Evolutionary conservation across 192 early-diverging fungal species (phyloP).

Genomic region (Backusella tarrabulga): DNA sequence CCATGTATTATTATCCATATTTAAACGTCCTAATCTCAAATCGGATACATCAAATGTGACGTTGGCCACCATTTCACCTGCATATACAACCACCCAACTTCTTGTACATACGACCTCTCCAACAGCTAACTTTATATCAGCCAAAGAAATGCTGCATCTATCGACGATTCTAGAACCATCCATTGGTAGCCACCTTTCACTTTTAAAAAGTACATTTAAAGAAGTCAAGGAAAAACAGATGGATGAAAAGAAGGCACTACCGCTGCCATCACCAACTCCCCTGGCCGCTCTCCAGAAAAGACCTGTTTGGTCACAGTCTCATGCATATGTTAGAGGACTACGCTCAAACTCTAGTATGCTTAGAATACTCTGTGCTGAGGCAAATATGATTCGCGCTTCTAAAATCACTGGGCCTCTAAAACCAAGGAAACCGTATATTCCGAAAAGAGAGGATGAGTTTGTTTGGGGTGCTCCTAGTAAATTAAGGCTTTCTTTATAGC

Average conservation of each 20-base stretch:
- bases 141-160: slow-evolving; percentile 12
- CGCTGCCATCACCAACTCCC: not conserved
- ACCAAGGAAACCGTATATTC: slow-evolving; percentile 14
- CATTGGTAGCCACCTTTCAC: not conserved
- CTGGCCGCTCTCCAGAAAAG: not conserved
- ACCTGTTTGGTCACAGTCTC: slow-evolving; percentile 9
- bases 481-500: not conserved
- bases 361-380: slow-evolving; percentile 45
- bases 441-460: not conserved
- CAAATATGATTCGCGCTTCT: slow-evolving; percentile 50
- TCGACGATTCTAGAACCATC: not conserved
- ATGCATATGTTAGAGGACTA: not conserved
- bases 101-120: not conserved
- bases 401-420: slow-evolving; percentile 46
- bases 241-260: not conserved
- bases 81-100: slow-evolving; percentile 1
- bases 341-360: slow-evolving; percentile 42
- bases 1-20: not conserved
- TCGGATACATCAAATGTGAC: not conserved
- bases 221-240: not conserved
- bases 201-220: not conserved
- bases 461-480: not conserved
- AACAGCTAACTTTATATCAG: not conserved
- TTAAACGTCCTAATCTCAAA: not conserved
- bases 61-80: slow-evolving; percentile 6